A percentile compares a stretch with the other conserved stretches of the same genome.
These are phyloP conservation scores for Tilletia indica DNA, from an alignment of 1,284 basidiomycete species.

Conservation along the genomic window DNA sequence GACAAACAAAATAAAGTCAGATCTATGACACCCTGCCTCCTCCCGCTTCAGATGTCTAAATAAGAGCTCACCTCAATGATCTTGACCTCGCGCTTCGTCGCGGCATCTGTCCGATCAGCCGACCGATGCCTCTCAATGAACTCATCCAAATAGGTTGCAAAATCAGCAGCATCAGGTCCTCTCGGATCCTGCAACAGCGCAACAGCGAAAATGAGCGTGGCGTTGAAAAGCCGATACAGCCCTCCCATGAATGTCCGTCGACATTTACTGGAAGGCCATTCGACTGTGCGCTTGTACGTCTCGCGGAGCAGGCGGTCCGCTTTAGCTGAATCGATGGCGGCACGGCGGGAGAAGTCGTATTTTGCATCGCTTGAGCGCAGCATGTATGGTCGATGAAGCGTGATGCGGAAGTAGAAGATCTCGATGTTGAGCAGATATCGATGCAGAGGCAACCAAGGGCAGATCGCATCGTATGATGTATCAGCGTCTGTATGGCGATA, in stretches of 20 bases:
- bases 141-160: constrained; percentile 41
- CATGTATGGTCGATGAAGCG: constrained; percentile 48
- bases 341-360: constrained; percentile 42
- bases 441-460: constrained; percentile 45
- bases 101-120: constrained; percentile 38
- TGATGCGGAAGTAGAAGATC: constrained; percentile 48
- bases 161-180: constrained; percentile 36
- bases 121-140: constrained; percentile 46
- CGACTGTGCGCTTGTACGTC: constrained; percentile 45
- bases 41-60: background rate
- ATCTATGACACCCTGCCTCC: background rate
- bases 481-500: constrained; percentile 64
- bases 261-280: constrained; percentile 41
- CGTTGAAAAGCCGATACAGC: constrained; percentile 47
- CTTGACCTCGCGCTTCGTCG: constrained; percentile 49
- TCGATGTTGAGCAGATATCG: constrained; percentile 51
- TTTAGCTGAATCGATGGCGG: constrained; percentile 46
- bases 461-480: constrained; percentile 40
- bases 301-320: constrained; percentile 41
- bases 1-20: background rate
- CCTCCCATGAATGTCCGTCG: constrained; percentile 48
- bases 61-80: constrained; percentile 35
- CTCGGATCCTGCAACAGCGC: constrained; percentile 47
- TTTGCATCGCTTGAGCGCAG: constrained; percentile 28
- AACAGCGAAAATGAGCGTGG: constrained; percentile 50